These are phyloP conservation scores for Pythium chondricola DNA, from an alignment of 352 stramenopile species.

Conservation along the genomic window DNA sequence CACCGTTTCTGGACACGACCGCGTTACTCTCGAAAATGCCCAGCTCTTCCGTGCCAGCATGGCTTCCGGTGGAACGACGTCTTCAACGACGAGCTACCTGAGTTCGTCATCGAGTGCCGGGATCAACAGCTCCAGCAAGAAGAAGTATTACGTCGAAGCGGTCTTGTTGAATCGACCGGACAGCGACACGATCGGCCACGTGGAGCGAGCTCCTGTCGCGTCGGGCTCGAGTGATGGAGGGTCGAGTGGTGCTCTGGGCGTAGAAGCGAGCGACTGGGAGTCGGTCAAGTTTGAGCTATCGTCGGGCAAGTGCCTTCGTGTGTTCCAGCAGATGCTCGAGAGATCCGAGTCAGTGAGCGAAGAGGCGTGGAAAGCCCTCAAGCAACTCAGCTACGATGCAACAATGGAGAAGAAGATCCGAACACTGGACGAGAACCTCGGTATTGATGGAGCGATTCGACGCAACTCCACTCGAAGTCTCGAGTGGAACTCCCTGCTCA, in stretches of 20 bases:
- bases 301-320: conserved; percentile 14
- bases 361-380: conserved; percentile 59
- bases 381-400: conserved; percentile 52
- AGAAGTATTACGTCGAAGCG: conserved; percentile 29
- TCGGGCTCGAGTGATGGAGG: neutral
- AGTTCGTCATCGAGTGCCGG: conserved; percentile 17
- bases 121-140: conserved; percentile 20
- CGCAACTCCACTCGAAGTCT: conserved; percentile 26
- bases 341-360: conserved; percentile 44
- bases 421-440: conserved; percentile 52
- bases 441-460: conserved; percentile 65
- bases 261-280: conserved; percentile 57
- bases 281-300: conserved; percentile 61
- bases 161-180: conserved; percentile 29
- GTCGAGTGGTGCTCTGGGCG: conserved; percentile 18
- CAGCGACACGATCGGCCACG: conserved; percentile 29
- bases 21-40: conserved; percentile 25
- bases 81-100: neutral
- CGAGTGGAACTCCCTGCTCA: conserved; percentile 56
- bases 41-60: conserved; percentile 16
- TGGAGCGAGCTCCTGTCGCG: conserved; percentile 4
- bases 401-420: conserved; percentile 68
- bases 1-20: conserved; percentile 26
- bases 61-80: neutral
- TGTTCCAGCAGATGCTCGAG: conserved; percentile 49